Evolutionary conservation across 129 eudicot species (phyloP), one percentile per base, ranked within the genome.

Genomic region (Dittrichia graveolens): DNA sequence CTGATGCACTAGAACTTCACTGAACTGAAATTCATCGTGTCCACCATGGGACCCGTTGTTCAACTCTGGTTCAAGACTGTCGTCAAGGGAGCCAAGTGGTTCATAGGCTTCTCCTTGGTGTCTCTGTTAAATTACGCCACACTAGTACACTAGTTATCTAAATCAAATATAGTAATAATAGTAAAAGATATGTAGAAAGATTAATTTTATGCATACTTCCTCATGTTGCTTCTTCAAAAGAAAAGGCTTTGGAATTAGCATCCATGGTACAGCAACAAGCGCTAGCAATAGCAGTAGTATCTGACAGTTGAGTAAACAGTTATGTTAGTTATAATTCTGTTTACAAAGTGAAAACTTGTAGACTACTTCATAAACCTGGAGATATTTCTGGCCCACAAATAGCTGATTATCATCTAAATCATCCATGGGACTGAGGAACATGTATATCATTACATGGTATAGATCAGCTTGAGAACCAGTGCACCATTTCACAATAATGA

Each of bases 381-480:
- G 82, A 80, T 77, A 82, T 71, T 84, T 91, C 80, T 91, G 97
- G 72, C 97, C 97, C 16, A 71, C 1, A 61, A 91, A 86, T 40
- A 91, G 84, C 78, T 91, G 91, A 75, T 91, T 88, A 43, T 91
- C 96, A 5, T 86, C 91, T 55, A 91, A 74, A 67, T 91, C 96
- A 8, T 84, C 96, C 54, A 87, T 80, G 72, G 97, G 97, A 77
- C 93, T 91, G 3, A 91, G 82, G 76, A 91, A 91, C 97, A 91
- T 91, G 81, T 91, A 88, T 74, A 91, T 91, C 90, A 91, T 83
- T 68, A 88, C 85, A 80, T 91, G 97, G 79, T 91, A 91, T 12
- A 91, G 81, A 80, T 91, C 97, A 78, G 92, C 97, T 86, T 91
- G 79, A 9, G 97, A 91, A 63, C 97, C 95, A 35, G 95, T 88